Base-by-base conservation (phyloP, 805 yeast genomes). In the Saccharomycopsis olivae region DNA sequence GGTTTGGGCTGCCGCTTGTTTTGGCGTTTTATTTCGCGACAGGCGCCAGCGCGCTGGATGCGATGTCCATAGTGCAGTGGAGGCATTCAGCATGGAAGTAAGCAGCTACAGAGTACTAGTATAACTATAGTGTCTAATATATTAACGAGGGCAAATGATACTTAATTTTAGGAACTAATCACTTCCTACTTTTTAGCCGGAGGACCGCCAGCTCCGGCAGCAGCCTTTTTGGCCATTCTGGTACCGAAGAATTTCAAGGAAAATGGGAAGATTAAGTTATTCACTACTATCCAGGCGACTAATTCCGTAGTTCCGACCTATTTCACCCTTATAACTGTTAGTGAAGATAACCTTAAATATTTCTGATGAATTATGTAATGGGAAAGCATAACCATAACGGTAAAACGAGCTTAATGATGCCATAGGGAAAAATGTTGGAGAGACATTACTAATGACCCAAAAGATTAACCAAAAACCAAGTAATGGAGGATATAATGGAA, bases 221-320 rank as follows among this genome's bases (percentile, higher is more conserved):
- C 10, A 23, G 25, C 25, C 10, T 23, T 23, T 23, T 23, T 10
- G 25, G 25, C 60, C 59, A 61, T 56, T 25, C 48, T 54, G n/a
- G 52, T 51, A 5, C 67, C 69, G 41, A 69, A 69, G 29, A 60
- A 55, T 33, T 55, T 58, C 40, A 75, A 51, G 19, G 67, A 62
- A 15, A 71, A 47, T 5, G 80, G 75, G 40, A 71, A 50, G 5
- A 62, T 39, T 0, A 55, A 3, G 11, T 68, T 63, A 41, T 72
- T 68, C 11, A 78, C 21, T 3, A 65, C 82, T 23, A 68, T 62
- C 86, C 87, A 80, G 1, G 69, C 76, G 19, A 65, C 54, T 29
- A 80, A 80, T 60, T 30, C 83, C 87, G 46, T 68, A 62, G 50
- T 78, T 66, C 49, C 77, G 55, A n/a, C 86, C 86, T 51, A 79